Percentiles rank a stretch among this genome's conserved stretches.
Conservation (phyloP, 345 rosid species). For the Stellera chamaejasme region DNA sequence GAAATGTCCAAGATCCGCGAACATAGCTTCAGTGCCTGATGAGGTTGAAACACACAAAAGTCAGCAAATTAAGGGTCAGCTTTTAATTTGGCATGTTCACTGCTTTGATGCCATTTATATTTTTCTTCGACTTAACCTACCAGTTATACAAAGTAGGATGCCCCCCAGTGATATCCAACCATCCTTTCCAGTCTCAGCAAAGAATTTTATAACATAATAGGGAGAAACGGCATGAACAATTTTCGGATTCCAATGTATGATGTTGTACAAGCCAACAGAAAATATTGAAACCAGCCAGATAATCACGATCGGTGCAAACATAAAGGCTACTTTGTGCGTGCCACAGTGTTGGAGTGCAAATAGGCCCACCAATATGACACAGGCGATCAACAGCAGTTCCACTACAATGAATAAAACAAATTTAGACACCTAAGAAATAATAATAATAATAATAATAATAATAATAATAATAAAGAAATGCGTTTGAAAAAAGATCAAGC, state of each 20-base stretch:
- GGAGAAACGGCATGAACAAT: conserved; percentile 73
- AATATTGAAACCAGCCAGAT: conserved; percentile 77
- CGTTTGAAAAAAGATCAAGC: background rate
- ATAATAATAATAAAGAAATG: background rate
- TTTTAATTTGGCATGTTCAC: background rate
- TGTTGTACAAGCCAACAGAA: conserved; percentile 67
- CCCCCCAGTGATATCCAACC: conserved; percentile 99
- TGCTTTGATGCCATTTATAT: background rate
- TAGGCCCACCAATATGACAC: conserved; percentile 82
- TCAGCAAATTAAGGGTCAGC: background rate
- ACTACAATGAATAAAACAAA: conserved; percentile 30
- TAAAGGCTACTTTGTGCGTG: conserved; percentile 77
- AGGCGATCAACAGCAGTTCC: conserved; percentile 55
- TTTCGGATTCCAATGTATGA: conserved; percentile 67
- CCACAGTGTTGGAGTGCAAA: conserved; percentile 95
- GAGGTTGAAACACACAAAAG: conserved; percentile 15
- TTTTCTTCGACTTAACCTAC: conserved; percentile 34
- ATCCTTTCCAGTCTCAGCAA: conserved; percentile 55
- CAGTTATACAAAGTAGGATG: conserved; percentile 75
- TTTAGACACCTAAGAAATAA: background rate
- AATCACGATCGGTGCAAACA: conserved; percentile 84
- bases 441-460: too few relatives aligned
- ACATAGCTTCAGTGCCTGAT: conserved; percentile 96
- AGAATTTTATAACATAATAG: conserved; percentile 62
- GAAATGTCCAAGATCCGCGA: conserved; percentile 95